A percentile compares a stretch with the other conserved stretches of the same genome.
phyloP scores from a whole-genome alignment of 2,329 filamentous ascomycete genomes.

The Acrocalymma vagum region DNA sequence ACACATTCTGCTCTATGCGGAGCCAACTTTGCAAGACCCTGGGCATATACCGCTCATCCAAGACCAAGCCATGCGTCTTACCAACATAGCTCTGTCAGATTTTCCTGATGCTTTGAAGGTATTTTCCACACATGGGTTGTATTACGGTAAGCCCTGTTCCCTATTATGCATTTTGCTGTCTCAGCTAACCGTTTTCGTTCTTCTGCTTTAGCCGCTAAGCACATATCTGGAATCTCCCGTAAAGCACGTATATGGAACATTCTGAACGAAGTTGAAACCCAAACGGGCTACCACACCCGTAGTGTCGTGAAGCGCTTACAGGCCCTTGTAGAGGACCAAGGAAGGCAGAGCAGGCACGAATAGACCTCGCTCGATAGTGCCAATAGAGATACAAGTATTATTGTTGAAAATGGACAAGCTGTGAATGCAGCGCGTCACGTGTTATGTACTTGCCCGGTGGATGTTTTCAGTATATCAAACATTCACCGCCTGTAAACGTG shows the following conservation, averaged over 20 bases:
- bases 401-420: no score
- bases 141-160: constrained; percentile 32
- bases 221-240: constrained; percentile 39
- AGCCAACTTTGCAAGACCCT: constrained; percentile 36
- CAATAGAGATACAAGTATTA: no score
- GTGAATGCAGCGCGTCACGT: no score
- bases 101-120: constrained; percentile 41
- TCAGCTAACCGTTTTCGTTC: constrained; percentile 1
- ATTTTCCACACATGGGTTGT: constrained; percentile 41
- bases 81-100: constrained; percentile 41
- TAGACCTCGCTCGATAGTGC: no score
- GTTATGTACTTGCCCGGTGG: no score
- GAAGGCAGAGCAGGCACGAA: no score
- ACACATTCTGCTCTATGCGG: constrained; percentile 41
- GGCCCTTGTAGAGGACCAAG: constrained; percentile 32
- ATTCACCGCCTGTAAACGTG: no score
- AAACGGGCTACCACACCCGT: constrained; percentile 41
- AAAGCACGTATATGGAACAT: constrained; percentile 45
- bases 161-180: background rate
- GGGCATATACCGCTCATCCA: constrained; percentile 36
- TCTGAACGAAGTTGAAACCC: constrained; percentile 37
- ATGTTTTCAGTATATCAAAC: no score
- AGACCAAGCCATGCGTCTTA: constrained; percentile 37
- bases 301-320: constrained; percentile 38
- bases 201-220: constrained; percentile 38